Base-by-base conservation (phyloP, 2,329 filamentous ascomycete genomes). In the Shiraia sp. region DNA sequence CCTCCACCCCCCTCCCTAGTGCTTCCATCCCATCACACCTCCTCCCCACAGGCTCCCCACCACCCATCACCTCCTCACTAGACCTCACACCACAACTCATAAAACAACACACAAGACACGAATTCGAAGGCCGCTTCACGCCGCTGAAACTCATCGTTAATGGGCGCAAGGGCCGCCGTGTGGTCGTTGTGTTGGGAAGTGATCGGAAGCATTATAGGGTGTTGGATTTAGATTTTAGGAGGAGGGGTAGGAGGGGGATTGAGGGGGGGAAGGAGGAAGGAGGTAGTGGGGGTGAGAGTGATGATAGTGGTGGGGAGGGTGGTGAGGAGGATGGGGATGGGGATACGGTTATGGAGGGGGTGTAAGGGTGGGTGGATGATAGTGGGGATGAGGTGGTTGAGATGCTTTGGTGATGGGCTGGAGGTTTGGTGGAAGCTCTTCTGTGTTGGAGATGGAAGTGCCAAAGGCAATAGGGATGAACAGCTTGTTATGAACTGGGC, bases 111-210 rank as follows among this genome's bases (percentile, higher is more conserved):
- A 57, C 77, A 12, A 63, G 70, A 17, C 79, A 81, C 54, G 62
- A 67, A 0, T 82, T 83, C 48, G 70, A 38, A 17, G 70, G 69
- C 1, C 59, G 68, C 6, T 81, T 80, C 42, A 69, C 63, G 29
- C 79, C 81, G 0, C 42, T 75, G 15, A 68, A 67, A 41, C 50
- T 85, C 6, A 70, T 79, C 24, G 74, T 82, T 2, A 83, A 83
- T 53, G 80, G 80, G 14, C 68, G 79, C 9, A 75, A 74, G 41
- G 76, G 75, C 1, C 69, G 79, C 49, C 65, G 78, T 43, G 75
- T 77, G 3, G 69, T 80, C 14, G 75, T 80, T 37, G 76, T 83
- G 19, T 57, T 83, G 45, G 80, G 79, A 31, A 71, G 75, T 19
- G 75, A 79, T 56, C 64, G 70, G 25, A 70, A 76, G 57, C 74